Evolutionary conservation across 202 grass and related monocot genomes (phyloP), one percentile per base, ranked within the genome.

Genomic region (Setaria viridis): DNA sequence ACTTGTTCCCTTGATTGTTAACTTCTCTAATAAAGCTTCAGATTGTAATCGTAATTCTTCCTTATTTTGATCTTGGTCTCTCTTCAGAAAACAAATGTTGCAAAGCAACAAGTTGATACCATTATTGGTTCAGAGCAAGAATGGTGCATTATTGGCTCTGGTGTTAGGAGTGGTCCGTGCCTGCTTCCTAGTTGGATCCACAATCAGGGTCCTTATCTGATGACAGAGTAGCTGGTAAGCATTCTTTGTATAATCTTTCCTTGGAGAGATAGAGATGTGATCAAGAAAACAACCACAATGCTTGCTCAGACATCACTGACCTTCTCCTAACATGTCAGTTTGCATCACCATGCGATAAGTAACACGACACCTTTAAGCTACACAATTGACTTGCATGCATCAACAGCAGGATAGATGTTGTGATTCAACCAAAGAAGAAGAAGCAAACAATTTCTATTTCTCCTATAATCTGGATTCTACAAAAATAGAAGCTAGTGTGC

Each of bases 271-370:
- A 70, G 14, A 84, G 56, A 78, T 49, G 78, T 57, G 13, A 59
- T 67, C 11, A 82, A 62, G 6, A 58, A 82, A 77, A 76, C 39
- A 60, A 48, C 49, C 10, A 41, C 35, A 30, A 66, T 42, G 74
- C 75, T 75, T 75, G 74, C 84, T 87, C 74, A 79, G 58, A 83
- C 80, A 79, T 90, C 88, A 87, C 80, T 87, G 73, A 42, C 30
- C 16, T 82, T 49, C 11, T 47, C n/a, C 33, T 37, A 59, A 48
- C 58, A 49, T 50, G 32, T 51, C 50, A 43, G 32, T 74, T 83
- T 59, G 30, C 74, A 74, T 74, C 51, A 62, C 41, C n/a, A 6
- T 56, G 42, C 11, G 4, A 29, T 32, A 75, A 50, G 59, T 83
- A 34, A 56, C 45, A 45, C 15, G 9, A 51, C 59, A 20, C 34